Evolutionary conservation across 352 stramenopile genomes (phyloP).

Genomic region (Pythium aristosporum): DNA sequence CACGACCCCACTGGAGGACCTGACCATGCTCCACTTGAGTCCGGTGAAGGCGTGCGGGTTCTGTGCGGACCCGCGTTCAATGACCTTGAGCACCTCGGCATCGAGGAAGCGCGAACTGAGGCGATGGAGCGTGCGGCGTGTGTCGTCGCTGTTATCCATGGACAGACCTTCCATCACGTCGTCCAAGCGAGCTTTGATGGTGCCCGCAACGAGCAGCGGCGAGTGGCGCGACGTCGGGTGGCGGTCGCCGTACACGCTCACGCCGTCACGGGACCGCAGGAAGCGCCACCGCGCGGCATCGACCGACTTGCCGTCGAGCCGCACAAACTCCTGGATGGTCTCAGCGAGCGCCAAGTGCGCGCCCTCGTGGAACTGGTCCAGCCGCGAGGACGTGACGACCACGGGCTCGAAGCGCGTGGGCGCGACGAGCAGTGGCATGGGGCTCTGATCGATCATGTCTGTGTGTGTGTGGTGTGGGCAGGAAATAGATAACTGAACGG

Average conservation of each 20-base stretch:
- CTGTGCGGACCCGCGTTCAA: constrained; percentile 13
- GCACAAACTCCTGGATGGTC: constrained; percentile 38
- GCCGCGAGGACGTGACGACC: constrained; percentile 15
- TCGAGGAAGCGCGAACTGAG: constrained; percentile 27
- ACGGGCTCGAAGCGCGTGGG: constrained; percentile 8
- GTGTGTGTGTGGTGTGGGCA: no score
- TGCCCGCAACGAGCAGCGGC: constrained; percentile 21
- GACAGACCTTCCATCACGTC: constrained; percentile 26
- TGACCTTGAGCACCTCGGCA: constrained; percentile 19
- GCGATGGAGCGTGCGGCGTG: constrained; percentile 6
- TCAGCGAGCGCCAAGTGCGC: constrained; percentile 33
- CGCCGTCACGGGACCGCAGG: constrained; percentile 28
- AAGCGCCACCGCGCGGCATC: constrained; percentile 37
- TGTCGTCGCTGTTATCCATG: constrained; percentile 21
- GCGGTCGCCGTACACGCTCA: constrained; percentile 37
- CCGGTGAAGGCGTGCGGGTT: constrained; percentile 24
- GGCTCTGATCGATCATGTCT: no score
- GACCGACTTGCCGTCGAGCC: constrained; percentile 23
- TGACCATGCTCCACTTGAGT: constrained; percentile 22
- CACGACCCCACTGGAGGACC: constrained; percentile 15
- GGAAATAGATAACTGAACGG: no score
- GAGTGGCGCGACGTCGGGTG: not conserved
- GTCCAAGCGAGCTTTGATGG: constrained; percentile 1
- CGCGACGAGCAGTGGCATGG: not conserved
- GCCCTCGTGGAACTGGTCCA: constrained; percentile 37